Evolutionary conservation across 139 green algal genomes (phyloP).

Genomic region (Monoraphidium neglectum): DNA sequence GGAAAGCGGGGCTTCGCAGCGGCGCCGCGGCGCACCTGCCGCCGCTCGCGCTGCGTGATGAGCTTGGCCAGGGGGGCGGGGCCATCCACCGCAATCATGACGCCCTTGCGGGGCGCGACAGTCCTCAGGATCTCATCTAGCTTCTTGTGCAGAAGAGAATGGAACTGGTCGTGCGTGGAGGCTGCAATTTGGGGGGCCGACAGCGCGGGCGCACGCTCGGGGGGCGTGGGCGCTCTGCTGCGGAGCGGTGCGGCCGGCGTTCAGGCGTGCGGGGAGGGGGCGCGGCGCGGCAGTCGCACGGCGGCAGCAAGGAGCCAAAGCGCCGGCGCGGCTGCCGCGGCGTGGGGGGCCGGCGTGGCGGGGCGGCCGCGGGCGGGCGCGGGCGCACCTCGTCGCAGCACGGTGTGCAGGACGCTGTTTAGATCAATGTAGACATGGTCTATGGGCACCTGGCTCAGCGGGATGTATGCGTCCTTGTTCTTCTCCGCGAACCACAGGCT

Average conservation of each 20-base stretch:
- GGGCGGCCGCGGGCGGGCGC: background rate
- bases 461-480: slow-evolving; percentile 59
- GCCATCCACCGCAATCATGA: slow-evolving; percentile 80
- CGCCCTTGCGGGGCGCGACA: slow-evolving; percentile 53
- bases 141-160: slow-evolving; percentile 57
- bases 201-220: too few relatives aligned
- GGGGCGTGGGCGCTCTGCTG: background rate
- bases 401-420: slow-evolving; percentile 68
- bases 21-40: slow-evolving; percentile 47
- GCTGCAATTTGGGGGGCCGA: slow-evolving; percentile 41
- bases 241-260: background rate
- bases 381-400: slow-evolving; percentile 58
- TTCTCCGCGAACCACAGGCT: slow-evolving; percentile 65
- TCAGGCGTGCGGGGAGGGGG: background rate
- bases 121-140: slow-evolving; percentile 66
- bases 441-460: slow-evolving; percentile 25
- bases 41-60: slow-evolving; percentile 72
- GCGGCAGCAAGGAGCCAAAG: too few relatives aligned
- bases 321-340: background rate
- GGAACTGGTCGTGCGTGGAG: slow-evolving; percentile 53
- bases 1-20: too few relatives aligned
- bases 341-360: background rate
- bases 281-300: too few relatives aligned
- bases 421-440: slow-evolving; percentile 86
- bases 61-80: slow-evolving; percentile 90